Base-by-base conservation (phyloP, 2,329 filamentous ascomycete species). In the Clonostachys byssicola region DNA sequence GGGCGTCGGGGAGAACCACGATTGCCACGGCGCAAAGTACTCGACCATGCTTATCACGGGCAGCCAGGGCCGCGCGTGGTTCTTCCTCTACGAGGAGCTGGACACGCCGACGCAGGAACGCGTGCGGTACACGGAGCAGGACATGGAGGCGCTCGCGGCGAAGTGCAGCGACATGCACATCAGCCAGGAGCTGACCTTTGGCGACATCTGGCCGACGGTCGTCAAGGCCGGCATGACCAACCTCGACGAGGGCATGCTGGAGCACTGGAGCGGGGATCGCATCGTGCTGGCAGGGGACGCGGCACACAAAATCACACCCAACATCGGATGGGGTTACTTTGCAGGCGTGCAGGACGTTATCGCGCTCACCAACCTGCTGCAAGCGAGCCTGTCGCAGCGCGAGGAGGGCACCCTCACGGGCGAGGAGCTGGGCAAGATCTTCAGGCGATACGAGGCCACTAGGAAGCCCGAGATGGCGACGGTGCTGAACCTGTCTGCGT, bases 241-340 rank as follows among this genome's bases (percentile, higher is more conserved):
- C 42, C 48, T 64, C 9, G 59, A 63, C 30, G 60, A 66, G 38
- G 63, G 61, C 14, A 51, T 65, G 3, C 44, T 60, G 6, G 17
- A 54, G 23, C 52, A 56, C 39, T 65, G 61, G 60, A 56, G 51
- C 34, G 40, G 47, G 35, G 56, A 53, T 7, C 54, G 58, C 4
- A 51, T 64, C 12, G 58, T 61, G 5, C 55, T 65, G 3, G 54
- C 51, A 1, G 63, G 63, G 5, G 63, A 67, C 46, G 51, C 62
- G 2, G 56, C 51, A 10, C 60, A 65, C 47, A 63, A 64, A 43
- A 57, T 63, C 44, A 61, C 60, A 2, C 58, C 63, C 0, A 60
- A 60, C 41, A 49, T 58, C 4, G 61, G 59, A 2, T 53, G 56
- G 7, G 61, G 61, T 3, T 54, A 57, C 20, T 64, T 64, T 49